Base-by-base conservation (phyloP, 805 yeast genomes). In the Crinitomyces ghanaensis region DNA sequence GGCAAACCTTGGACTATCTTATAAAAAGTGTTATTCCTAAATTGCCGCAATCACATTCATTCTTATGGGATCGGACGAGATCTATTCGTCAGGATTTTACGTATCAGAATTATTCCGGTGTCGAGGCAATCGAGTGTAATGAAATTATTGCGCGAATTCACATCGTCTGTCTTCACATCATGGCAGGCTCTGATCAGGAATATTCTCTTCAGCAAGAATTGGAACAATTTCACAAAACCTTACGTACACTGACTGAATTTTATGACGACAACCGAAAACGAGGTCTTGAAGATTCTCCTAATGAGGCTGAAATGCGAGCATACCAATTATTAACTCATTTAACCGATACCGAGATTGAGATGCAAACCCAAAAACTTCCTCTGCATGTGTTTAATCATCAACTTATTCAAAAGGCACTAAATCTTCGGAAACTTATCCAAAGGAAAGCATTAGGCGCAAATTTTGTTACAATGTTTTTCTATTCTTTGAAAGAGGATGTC, bases 61-160 rank as follows among this genome's bases (percentile, higher is more conserved):
- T 91, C 45, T 57, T 91, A 6, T 93, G 99, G 98, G 97, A 91
- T 56, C 69, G 99, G 56, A 91, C 96, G 14, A 69, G 99, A 44
- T 84, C 96, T 0, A 86, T 91, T 28, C 69, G 99, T 50, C 97
- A 91, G 55, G 99, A 91, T 54, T 91, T 91, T 56, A 86, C 96
- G 0, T 86, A 82, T 50, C 98, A 91, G 51, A 88, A 88, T 53
- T 88, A 76, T 47, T 77, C 76, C 26, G 98, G 97, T 0, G 81
- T 86, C 2, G 97, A 91, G 52, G 93, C 96, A 2, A 71, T 88
- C 6, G 88, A 79, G 44, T 91, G 97, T 54, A 82, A 83, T 48
- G 98, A 91, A 54, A 63, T 77, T 33, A 91, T 91, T 44, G 95
- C 85, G 4, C 63, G 98, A 35, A 78, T 86, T 14, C 98, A 91